phyloP scores from a whole-genome alignment of 1,139 yeast species.

The Lizanozyma gosingica region DNA sequence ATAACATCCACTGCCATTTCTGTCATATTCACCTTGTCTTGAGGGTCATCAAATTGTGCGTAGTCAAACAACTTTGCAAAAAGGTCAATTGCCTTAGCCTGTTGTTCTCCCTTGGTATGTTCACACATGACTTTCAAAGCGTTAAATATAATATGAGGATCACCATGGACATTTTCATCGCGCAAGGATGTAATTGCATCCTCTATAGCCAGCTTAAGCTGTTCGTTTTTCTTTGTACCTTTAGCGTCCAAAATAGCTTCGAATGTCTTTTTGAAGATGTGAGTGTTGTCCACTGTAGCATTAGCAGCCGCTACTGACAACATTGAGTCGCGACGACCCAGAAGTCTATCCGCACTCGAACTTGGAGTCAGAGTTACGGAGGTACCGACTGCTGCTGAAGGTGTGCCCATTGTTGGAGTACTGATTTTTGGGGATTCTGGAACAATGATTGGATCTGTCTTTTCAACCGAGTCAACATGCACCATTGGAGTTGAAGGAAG shows the following conservation, averaged over 20 bases:
- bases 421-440: no score
- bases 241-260: constrained; percentile 26
- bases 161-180: constrained; percentile 16
- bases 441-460: no score
- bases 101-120: constrained; percentile 22
- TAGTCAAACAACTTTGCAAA: constrained; percentile 39
- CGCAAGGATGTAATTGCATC: constrained; percentile 29
- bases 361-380: constrained; percentile 5
- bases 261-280: constrained; percentile 32
- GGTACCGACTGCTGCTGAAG: constrained; percentile 2
- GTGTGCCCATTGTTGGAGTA: no score
- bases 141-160: constrained; percentile 29
- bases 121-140: constrained; percentile 35
- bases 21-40: constrained; percentile 51
- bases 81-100: constrained; percentile 33
- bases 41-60: constrained; percentile 36
- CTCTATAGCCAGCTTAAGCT: constrained; percentile 22
- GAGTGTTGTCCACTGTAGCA: constrained; percentile 28
- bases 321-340: constrained; percentile 16
- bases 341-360: constrained; percentile 3
- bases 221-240: constrained; percentile 34
- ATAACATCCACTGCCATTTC: constrained; percentile 84
- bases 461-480: no score
- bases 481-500: no score
- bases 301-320: constrained; percentile 14